Conservation (phyloP, 176 grass and related monocot species). For the Triticum aestivum region IWGSC_CS_RefSeq_v2.1 NC_057802.1:590488242-590488741, state of each 20-base stretch:
- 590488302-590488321: conserved; percentile 43
- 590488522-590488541: conserved; percentile 39
- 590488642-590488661: conserved; percentile 37
- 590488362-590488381: conserved; percentile 51
- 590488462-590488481: conserved; percentile 8
- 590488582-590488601: conserved; percentile 54
- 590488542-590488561: conserved; percentile 22
- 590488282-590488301: conserved; percentile 59
- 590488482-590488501: conserved; percentile 31
- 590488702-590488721: conserved; percentile 31
- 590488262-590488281: conserved; percentile 48
- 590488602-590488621: conserved; percentile 32
- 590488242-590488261: conserved; percentile 32
- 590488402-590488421: conserved; percentile 17
- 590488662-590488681: conserved; percentile 54
- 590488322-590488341: conserved; percentile 49
- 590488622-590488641: conserved; percentile 44
- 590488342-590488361: conserved; percentile 45
- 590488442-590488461: conserved; percentile 55
- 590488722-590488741: conserved; percentile 38
- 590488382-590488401: conserved; percentile 6
- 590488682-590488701: conserved; percentile 36
- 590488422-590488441: background rate
- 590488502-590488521: conserved; percentile 49
- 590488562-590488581: conserved; percentile 44